These are phyloP conservation scores for Corrigiola litoralis DNA, from an alignment of 179 eudicot species.

Conservation along the genomic window DNA sequence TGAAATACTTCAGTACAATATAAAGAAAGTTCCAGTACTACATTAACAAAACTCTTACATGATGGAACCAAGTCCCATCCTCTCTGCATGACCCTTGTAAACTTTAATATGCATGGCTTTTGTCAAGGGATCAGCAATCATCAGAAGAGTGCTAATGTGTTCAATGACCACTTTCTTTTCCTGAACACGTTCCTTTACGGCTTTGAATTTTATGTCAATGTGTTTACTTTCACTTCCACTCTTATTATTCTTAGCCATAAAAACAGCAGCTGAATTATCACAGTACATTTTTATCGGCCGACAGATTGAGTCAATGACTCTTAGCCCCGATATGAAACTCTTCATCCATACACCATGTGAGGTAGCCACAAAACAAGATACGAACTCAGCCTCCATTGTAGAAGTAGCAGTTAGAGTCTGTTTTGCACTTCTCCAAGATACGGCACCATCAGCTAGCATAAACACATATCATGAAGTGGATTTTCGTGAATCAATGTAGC, in stretches of 20 bases:
- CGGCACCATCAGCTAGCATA: neutral
- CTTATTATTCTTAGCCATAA: neutral
- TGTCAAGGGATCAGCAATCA: too few species aligned
- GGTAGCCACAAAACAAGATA: neutral
- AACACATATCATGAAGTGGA: neutral
- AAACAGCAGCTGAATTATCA: neutral
- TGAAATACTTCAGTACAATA: too few species aligned
- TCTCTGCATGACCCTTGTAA: too few species aligned
- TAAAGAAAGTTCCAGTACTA: too few species aligned
- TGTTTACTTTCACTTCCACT: neutral
- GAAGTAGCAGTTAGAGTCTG: conserved; percentile 1
- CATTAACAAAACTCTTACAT: too few species aligned
- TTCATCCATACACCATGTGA: neutral
- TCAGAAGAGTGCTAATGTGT: neutral
- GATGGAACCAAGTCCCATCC: too few species aligned
- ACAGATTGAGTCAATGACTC: neutral
- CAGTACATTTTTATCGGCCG: neutral
- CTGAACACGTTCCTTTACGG: neutral
- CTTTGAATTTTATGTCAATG: neutral
- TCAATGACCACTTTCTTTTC: neutral
- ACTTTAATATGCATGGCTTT: neutral
- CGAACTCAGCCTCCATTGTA: neutral
- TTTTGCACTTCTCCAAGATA: neutral
- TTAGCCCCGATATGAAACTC: neutral
- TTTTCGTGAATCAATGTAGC: neutral